These are phyloP conservation scores for Kuraishia cidri DNA, from an alignment of 805 yeast genomes.

Conservation along the genomic window DNA sequence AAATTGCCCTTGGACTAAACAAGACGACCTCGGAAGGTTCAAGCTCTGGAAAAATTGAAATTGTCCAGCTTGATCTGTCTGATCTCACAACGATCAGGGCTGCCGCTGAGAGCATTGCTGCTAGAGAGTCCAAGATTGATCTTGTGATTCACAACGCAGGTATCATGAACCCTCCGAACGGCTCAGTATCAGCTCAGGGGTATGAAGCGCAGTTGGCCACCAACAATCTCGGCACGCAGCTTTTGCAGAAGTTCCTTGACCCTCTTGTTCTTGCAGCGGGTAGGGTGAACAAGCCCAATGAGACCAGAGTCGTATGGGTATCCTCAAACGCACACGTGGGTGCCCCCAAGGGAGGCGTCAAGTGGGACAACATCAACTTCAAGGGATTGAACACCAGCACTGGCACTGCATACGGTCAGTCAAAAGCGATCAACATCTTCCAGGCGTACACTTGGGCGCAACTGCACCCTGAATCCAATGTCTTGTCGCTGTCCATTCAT, in stretches of 20 bases:
- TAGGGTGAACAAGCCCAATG: slow-evolving; percentile 3
- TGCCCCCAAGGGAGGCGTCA: slow-evolving; percentile 11
- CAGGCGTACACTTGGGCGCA: slow-evolving; percentile 25
- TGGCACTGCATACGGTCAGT: slow-evolving; percentile 16
- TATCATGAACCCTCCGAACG: slow-evolving; percentile 28
- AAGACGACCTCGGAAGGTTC: slow-evolving; percentile 10
- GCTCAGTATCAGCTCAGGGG: slow-evolving; percentile 29
- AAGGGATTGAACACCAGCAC: not conserved
- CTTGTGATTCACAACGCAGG: slow-evolving; percentile 35
- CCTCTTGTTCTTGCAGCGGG: slow-evolving; percentile 26
- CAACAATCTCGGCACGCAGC: slow-evolving; percentile 34
- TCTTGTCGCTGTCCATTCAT: slow-evolving; percentile 4
- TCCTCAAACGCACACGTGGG: slow-evolving; percentile 15
- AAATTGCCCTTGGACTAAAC: slow-evolving; percentile 16
- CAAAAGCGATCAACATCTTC: slow-evolving; percentile 23
- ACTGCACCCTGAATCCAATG: slow-evolving; percentile 1
- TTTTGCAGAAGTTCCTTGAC: slow-evolving; percentile 27
- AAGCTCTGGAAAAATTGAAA: slow-evolving; percentile 9
- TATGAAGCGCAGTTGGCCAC: slow-evolving; percentile 36
- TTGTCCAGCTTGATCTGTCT: slow-evolving; percentile 23
- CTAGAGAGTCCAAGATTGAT: slow-evolving; percentile 19
- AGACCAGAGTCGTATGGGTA: slow-evolving; percentile 32
- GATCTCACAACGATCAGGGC: slow-evolving; percentile 32
- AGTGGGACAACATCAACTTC: slow-evolving; percentile 5
- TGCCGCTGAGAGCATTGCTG: slow-evolving; percentile 20